Percentiles rank a stretch among this genome's conserved stretches.
Evolutionary conservation across 2,329 filamentous ascomycete genomes (phyloP).

Genomic region (Davidsoniella virescens): DNA sequence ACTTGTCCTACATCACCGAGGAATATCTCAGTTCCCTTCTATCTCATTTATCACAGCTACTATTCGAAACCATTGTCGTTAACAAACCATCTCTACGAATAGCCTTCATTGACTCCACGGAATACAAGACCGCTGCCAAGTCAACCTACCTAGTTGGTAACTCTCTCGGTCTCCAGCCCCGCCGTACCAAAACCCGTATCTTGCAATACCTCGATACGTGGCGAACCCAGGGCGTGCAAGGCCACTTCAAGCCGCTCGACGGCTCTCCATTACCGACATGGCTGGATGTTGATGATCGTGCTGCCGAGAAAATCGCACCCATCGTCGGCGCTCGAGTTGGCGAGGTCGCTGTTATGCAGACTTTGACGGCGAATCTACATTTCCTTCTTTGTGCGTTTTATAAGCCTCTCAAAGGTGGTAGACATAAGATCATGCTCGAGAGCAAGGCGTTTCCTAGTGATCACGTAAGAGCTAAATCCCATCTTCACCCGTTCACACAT

Average conservation of each 20-base stretch:
- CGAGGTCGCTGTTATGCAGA: constrained; percentile 73
- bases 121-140: constrained; percentile 6
- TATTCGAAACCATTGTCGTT: not conserved
- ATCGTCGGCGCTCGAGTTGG: constrained; percentile 52
- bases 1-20: no score
- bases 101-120: constrained; percentile 5
- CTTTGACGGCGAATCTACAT: constrained; percentile 62
- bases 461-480: constrained; percentile 35
- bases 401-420: constrained; percentile 36
- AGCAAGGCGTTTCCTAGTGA: constrained; percentile 77
- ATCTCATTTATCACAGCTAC: no score
- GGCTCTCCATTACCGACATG: constrained; percentile 52
- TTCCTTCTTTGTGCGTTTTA: constrained; percentile 72
- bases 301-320: constrained; percentile 46
- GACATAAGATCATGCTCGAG: constrained; percentile 64
- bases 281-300: constrained; percentile 55
- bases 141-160: constrained; percentile 77
- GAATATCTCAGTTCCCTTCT: no score
- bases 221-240: constrained; percentile 64
- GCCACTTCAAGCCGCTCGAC: constrained; percentile 56
- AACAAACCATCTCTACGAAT: not conserved
- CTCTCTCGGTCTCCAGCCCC: constrained; percentile 72
- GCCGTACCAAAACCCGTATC: constrained; percentile 38
- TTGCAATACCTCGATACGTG: constrained; percentile 59
- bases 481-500: not conserved